These are phyloP conservation scores for Venturiaceae sp. DNA, from an alignment of 2,329 filamentous ascomycete genomes.

Conservation along the genomic window DNA sequence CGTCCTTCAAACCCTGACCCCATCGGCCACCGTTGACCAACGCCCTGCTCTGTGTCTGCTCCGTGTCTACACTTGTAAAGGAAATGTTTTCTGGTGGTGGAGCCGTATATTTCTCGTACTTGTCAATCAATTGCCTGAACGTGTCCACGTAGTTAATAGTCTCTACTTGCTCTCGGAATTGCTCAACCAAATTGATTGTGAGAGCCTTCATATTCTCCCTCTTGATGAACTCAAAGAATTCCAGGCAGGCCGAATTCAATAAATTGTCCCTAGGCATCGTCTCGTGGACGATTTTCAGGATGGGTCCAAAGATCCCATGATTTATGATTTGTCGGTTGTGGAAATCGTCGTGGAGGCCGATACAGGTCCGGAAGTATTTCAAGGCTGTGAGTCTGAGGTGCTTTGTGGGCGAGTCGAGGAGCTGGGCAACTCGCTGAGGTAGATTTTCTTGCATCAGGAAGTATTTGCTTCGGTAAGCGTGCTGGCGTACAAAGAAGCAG, in stretches of 20 bases:
- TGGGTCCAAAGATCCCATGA: conserved; percentile 71
- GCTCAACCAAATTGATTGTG: conserved; percentile 74
- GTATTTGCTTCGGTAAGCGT: conserved; percentile 75
- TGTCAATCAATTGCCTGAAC: conserved; percentile 64
- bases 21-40: conserved; percentile 43
- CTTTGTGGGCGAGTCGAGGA: conserved; percentile 78
- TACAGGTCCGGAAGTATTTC: conserved; percentile 84
- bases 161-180: conserved; percentile 68
- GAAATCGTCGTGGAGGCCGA: conserved; percentile 81
- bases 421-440: conserved; percentile 67
- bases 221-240: conserved; percentile 87
- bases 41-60: conserved; percentile 34
- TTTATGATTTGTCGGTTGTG: conserved; percentile 79
- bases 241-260: conserved; percentile 84
- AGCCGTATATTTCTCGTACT: conserved; percentile 62
- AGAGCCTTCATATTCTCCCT: conserved; percentile 69
- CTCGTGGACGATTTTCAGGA: conserved; percentile 72
- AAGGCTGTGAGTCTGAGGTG: conserved; percentile 85
- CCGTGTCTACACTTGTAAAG: conserved; percentile 64
- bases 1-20: conserved; percentile 67
- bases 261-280: conserved; percentile 90
- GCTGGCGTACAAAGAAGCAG: conserved; percentile 87
- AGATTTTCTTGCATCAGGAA: conserved; percentile 78
- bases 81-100: conserved; percentile 49
- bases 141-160: conserved; percentile 74